Conservation (phyloP, 306 rosid species). For the Cucurbita maxima region DNA sequence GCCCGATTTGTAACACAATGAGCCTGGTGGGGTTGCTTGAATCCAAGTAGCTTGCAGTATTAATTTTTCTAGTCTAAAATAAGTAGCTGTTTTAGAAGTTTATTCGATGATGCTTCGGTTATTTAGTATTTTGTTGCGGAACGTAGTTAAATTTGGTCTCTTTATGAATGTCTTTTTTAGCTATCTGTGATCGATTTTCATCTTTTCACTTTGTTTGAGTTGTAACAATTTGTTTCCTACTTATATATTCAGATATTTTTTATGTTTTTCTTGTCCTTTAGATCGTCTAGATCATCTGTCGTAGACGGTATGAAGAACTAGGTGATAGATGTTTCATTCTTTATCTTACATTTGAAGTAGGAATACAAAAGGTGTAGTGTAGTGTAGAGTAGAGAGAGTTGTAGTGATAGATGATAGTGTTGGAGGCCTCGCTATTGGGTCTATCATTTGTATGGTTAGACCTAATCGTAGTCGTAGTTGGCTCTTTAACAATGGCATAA, state of each 20-base stretch:
- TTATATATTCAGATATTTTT: conserved; percentile 17
- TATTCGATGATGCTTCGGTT: conserved; percentile 41
- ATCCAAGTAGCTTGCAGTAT: conserved; percentile 82
- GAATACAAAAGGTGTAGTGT: conserved; percentile 39
- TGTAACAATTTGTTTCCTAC: conserved; percentile 38
- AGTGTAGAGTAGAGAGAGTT: conserved; percentile 42
- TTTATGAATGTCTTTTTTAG: conserved; percentile 38
- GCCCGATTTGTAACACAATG: conserved; percentile 35
- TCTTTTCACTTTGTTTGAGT: conserved; percentile 46
- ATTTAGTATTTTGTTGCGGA: conserved; percentile 45
- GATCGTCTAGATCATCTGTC: conserved; percentile 9
- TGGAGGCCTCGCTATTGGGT: conserved; percentile 52
- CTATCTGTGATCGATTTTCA: conserved; percentile 28
- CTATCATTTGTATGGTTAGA: conserved; percentile 74
- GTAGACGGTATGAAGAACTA: conserved; percentile 18
- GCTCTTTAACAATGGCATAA: conserved; percentile 94
- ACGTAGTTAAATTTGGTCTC: conserved; percentile 65
- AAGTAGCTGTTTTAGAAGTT: conserved; percentile 68
- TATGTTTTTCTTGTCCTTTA: conserved; percentile 10
- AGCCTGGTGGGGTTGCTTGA: conserved; percentile 99
- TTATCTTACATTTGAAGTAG: conserved; percentile 35
- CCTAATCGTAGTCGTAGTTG: conserved; percentile 84
- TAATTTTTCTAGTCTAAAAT: conserved; percentile 72
- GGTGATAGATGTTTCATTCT: conserved; percentile 21
- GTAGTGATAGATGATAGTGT: conserved; percentile 70